These are phyloP conservation scores for Nakataea oryzae DNA, from an alignment of 2,329 filamentous ascomycete genomes.

Conservation along the genomic window DNA sequence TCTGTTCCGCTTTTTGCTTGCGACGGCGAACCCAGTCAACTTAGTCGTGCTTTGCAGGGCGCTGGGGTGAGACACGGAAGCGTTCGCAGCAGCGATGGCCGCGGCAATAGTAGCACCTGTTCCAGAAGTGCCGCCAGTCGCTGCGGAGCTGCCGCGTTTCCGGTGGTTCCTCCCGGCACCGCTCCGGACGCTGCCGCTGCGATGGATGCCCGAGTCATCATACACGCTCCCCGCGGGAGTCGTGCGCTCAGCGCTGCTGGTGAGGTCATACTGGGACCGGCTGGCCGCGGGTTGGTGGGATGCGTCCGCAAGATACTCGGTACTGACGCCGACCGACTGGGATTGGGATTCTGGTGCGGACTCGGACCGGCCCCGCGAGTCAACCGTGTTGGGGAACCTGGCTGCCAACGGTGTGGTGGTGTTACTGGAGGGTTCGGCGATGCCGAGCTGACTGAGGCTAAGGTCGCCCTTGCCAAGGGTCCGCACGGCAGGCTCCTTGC, in stretches of 20 bases:
- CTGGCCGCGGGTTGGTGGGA: constrained; percentile 1
- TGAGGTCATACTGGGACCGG: not conserved
- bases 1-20: constrained; percentile 88
- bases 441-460: constrained; percentile 79
- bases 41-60: constrained; percentile 60
- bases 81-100: constrained; percentile 59
- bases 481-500: constrained; percentile 69
- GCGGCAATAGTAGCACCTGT: constrained; percentile 51
- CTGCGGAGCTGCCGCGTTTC: constrained; percentile 74
- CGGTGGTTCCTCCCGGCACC: constrained; percentile 49
- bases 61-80: constrained; percentile 57
- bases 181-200: constrained; percentile 59
- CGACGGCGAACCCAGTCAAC: constrained; percentile 89
- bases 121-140: constrained; percentile 44
- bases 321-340: constrained; percentile 12
- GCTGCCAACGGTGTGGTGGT: constrained; percentile 45
- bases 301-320: constrained; percentile 26
- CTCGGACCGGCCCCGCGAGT: constrained; percentile 41
- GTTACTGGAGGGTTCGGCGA: constrained; percentile 47
- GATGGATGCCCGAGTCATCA: constrained; percentile 48
- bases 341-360: constrained; percentile 43
- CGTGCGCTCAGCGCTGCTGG: constrained; percentile 48
- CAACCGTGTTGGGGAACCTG: constrained; percentile 39
- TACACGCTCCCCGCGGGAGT: constrained; percentile 55
- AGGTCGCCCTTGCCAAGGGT: constrained; percentile 84